Base-by-base conservation (phyloP, 2,329 filamentous ascomycete genomes). In the Monilinia vaccinii-corymbosi region DNA sequence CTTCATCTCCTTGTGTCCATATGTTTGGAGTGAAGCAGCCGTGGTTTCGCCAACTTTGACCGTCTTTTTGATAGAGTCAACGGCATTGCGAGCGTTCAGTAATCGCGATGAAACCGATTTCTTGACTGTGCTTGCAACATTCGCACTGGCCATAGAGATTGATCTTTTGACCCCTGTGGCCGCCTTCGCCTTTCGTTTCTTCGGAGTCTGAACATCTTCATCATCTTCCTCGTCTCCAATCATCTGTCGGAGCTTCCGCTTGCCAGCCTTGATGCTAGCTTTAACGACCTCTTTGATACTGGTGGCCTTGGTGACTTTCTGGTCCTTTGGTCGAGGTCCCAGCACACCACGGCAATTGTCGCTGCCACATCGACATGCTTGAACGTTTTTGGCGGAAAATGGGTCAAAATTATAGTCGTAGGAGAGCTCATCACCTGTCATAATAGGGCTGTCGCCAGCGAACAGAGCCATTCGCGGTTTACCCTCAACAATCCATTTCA, bases 391-490 rank as follows among this genome's bases (percentile, higher is more conserved):
- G 69, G 81, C 78, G 11, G 83, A 86, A 71, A 86, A 87, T 3
- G 84, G 84, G 69, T 86, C 84, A 69, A 87, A 87, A 71, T 87
- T 87, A 77, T 87, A 87, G 78, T 99, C 94, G 72, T 99, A 99
- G 0, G 92, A 97, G 63, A 99, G 78, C 75, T 99, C 94, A 64
- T 97, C 91, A 28, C 94, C 94, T 13, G 92, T 96, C 85, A 89
- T 89, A 71, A 99, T 93, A 16, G 91, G 91, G 51, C 81, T 79
- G 67, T 95, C 88, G 36, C 93, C 93, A 14, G 94, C 94, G 72
- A 99, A 99, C 1, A 99, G 82, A 18, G 92, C 94, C 91, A 99
- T 97, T 60, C 94, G 85, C 46, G 93, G 93, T 73, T 96, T 91
- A 32, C 92, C 92, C 52, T 86, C 86, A 58, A 99, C 94, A 63